Base-by-base conservation (phyloP, 73 alveolate genomes). In the Durusdinium trenchii region DNA sequence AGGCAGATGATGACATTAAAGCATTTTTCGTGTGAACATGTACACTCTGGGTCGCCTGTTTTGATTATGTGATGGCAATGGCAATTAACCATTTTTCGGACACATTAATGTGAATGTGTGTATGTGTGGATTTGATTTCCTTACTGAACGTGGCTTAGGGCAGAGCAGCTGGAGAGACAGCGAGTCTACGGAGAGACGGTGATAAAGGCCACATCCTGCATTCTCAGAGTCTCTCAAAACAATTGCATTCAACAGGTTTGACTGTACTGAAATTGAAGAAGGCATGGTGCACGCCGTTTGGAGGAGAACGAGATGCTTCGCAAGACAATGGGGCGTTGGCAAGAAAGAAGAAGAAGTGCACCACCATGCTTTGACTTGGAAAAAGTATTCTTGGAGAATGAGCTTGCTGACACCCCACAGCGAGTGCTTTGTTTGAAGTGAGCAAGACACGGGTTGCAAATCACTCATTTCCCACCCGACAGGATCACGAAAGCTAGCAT, bases 301-400 rank as follows among this genome's bases (percentile, higher is more conserved):
- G 78, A 91, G 98, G 98, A 91, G 83, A 91, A 91, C 45, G 85
- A 67, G 57, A 76, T 89, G 20, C 98, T 91, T 20, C 98, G 98
- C 28, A 91, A 91, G 89, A 91, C 98, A 23, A 54, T 91, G 76
- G 98, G 89, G 57, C 98, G 98, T 23, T 91, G 98, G 98, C 98
- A 91, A 52, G 98, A 91, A 60, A 87, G 98, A 30, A 48, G 98
- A 45, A 75, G 90, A 69, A 91, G 98, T 43, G 87, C 64, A 1
- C 82, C 91, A 30, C 48, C 91, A 2, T 48, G 46, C 91, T 35
- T 81, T 45, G 91, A 81, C 71, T n/a, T n/a, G n/a, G 47, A 78
- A 57, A 47, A 81, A 48, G 20, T 81, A 6, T 81, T 81, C 71
- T 48, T 81, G 0, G 71, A 47, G 71, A 81, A 81, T 18, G 91